These are phyloP conservation scores for Hirschfeldia incana DNA, from an alignment of 345 rosid genomes.

Conservation along the genomic window DNA sequence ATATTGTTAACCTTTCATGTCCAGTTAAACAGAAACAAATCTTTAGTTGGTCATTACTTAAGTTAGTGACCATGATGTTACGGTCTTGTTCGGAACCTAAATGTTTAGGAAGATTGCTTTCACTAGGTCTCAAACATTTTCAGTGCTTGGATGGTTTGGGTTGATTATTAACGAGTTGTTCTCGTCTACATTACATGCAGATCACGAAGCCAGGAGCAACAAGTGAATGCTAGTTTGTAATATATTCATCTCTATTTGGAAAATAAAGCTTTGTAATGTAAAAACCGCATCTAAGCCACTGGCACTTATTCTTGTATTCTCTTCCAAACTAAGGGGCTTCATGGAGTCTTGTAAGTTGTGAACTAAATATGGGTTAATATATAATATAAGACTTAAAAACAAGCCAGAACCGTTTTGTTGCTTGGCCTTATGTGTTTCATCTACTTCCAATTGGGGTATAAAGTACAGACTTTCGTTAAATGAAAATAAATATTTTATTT, in stretches of 20 bases:
- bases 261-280: slow-evolving; percentile 30
- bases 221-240: slow-evolving; percentile 28
- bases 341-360: slow-evolving; percentile 20
- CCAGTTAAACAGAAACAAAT: neutral
- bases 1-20: neutral
- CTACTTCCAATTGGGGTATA: neutral
- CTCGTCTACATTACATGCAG: slow-evolving; percentile 19
- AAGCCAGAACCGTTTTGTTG: neutral
- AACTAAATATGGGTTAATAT: slow-evolving; percentile 3
- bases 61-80: neutral
- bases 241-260: neutral
- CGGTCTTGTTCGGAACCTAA: neutral
- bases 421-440: neutral
- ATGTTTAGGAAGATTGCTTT: slow-evolving; percentile 1
- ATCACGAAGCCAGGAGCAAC: slow-evolving; percentile 12
- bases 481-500: too few relatives aligned
- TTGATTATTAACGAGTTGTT: slow-evolving; percentile 13
- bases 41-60: neutral
- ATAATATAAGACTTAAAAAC: slow-evolving; percentile 11
- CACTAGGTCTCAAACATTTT: neutral
- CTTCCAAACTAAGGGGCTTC: slow-evolving; percentile 20
- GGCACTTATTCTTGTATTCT: slow-evolving; percentile 10
- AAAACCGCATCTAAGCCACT: slow-evolving; percentile 26
- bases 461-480: neutral
- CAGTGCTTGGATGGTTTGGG: neutral